Conservation (phyloP, 495 filamentous ascomycete genomes). For the Tuber microsphaerosporum region DNA sequence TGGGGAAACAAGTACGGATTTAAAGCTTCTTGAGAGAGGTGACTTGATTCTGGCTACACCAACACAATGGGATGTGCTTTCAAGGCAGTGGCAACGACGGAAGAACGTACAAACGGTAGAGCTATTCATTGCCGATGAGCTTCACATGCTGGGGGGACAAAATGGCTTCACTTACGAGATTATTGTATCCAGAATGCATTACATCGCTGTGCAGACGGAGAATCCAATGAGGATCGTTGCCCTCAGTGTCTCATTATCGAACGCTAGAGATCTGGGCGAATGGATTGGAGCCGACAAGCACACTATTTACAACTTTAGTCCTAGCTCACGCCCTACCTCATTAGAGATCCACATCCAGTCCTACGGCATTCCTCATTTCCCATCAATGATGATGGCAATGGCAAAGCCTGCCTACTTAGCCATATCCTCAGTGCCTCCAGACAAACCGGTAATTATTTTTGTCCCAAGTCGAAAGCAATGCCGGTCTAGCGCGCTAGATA, state of each 20-base stretch:
- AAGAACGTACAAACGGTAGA: constrained; percentile 90
- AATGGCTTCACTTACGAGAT: constrained; percentile 89
- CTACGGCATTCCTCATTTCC: constrained; percentile 92
- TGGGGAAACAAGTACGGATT: constrained; percentile 83
- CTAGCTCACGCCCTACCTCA: constrained; percentile 75
- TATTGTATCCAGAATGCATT: constrained; percentile 94
- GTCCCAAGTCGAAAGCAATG: constrained; percentile 89
- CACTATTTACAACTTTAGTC: constrained; percentile 97
- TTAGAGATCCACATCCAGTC: constrained; percentile 93
- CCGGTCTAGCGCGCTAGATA: constrained; percentile 78
- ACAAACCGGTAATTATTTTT: constrained; percentile 85
- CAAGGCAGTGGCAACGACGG: constrained; percentile 86
- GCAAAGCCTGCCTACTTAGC: constrained; percentile 84
- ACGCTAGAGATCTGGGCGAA: constrained; percentile 88
- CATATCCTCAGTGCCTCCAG: constrained; percentile 71
- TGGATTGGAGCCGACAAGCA: constrained; percentile 99
- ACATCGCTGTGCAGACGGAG: constrained; percentile 82
- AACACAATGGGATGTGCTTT: constrained; percentile 89
- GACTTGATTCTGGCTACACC: constrained; percentile 93
- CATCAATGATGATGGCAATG: constrained; percentile 97
- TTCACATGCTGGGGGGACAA: constrained; percentile 90
- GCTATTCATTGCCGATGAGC: constrained; percentile 90
- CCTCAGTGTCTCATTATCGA: constrained; percentile 84
- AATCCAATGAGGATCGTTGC: constrained; percentile 80
- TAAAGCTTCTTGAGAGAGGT: constrained; percentile 79